phyloP scores from a whole-genome alignment of 2,329 filamentous ascomycete species.

The Diaporthe velutina region DNA sequence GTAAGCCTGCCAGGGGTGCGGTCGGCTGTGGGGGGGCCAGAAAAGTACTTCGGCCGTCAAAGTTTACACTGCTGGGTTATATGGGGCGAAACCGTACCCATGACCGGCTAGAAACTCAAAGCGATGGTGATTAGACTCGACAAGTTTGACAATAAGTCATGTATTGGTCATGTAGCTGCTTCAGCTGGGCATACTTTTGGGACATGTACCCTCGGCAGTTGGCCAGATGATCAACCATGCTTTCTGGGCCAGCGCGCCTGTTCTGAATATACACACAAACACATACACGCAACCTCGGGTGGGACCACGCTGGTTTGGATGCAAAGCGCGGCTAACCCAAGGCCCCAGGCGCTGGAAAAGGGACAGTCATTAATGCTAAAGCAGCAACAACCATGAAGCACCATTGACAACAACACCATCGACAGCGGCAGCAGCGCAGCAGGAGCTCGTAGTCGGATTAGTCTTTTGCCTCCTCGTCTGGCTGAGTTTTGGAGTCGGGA shows the following conservation, averaged over 20 bases:
- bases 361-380: background rate
- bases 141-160: constrained; percentile 33
- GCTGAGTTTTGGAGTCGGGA: background rate
- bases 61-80: constrained; percentile 31
- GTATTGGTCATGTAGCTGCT: constrained; percentile 32
- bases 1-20: constrained; percentile 1
- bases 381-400: background rate
- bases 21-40: constrained; percentile 19
- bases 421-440: background rate
- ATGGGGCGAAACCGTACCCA: constrained; percentile 32
- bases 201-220: constrained; percentile 28
- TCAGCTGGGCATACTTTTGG: constrained; percentile 22
- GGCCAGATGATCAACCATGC: constrained; percentile 9
- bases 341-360: background rate
- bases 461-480: background rate
- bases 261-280: background rate
- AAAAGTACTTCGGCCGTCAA: constrained; percentile 31
- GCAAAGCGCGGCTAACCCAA: constrained; percentile 25
- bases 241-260: background rate
- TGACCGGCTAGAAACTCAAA: constrained; percentile 32
- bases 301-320: constrained; percentile 10
- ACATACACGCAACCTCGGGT: background rate
- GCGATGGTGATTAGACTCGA: constrained; percentile 31
- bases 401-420: too few relatives aligned
- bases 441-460: background rate